A percentile compares a stretch with the other conserved stretches of the same genome.
Evolutionary conservation across 768 basidiomycete species (phyloP).

Genomic region (Termitomyces sp.): DNA sequence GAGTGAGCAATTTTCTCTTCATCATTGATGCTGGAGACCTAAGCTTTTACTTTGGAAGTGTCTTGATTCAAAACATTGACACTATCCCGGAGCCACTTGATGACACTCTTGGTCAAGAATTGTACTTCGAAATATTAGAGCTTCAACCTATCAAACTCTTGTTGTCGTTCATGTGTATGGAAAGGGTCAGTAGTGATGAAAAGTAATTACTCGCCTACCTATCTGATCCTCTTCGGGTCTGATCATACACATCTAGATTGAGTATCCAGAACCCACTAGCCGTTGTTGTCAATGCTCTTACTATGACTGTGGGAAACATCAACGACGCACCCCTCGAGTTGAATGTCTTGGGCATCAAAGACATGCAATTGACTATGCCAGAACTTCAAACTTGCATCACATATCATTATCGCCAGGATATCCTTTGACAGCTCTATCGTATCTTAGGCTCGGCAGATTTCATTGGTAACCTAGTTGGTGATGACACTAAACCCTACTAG

Average conservation of each 20-base stretch:
- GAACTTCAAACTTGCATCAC: conserved; percentile 82
- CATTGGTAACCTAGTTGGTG: conserved; percentile 94
- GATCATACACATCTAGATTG: conserved; percentile 41
- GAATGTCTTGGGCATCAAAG: conserved; percentile 92
- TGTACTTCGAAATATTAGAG: conserved; percentile 96
- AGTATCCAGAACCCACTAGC: conserved; percentile 88
- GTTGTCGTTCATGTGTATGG: conserved; percentile 96
- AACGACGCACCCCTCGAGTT: conserved; percentile 94
- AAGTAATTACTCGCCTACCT: conserved; percentile 53
- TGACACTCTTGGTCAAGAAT: conserved; percentile 65
- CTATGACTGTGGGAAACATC: conserved; percentile 96
- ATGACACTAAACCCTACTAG: no score
- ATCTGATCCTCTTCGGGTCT: conserved; percentile 9
- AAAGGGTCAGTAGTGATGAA: conserved; percentile 88
- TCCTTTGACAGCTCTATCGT: conserved; percentile 91
- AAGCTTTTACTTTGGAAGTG: conserved; percentile 35
- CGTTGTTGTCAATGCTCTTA: conserved; percentile 89
- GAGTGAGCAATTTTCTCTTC: conserved; percentile 53
- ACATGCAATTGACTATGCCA: conserved; percentile 84
- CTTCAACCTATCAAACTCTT: conserved; percentile 91
- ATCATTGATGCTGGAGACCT: conserved; percentile 2
- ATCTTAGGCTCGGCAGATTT: conserved; percentile 99
- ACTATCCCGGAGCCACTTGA: conserved; percentile 70
- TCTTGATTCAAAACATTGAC: conserved; percentile 69
- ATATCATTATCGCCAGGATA: conserved; percentile 92